phyloP scores from a whole-genome alignment of 2,329 filamentous ascomycete species.

The Aspergillus sp. region DNA sequence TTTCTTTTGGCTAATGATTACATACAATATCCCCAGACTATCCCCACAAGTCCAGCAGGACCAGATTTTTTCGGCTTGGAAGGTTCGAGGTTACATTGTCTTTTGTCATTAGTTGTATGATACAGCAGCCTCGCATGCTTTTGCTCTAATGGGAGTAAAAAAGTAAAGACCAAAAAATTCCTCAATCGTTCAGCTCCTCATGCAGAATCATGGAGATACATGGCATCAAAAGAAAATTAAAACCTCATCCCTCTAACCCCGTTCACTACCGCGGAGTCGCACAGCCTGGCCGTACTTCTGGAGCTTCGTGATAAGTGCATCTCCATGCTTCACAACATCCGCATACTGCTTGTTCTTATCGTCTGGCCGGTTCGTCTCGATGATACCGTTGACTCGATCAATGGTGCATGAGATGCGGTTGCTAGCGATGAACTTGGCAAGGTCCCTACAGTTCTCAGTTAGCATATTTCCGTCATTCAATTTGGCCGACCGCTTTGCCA shows the following conservation, averaged over 20 bases:
- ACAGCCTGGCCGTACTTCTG: conserved; percentile 99
- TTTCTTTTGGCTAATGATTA: background rate
- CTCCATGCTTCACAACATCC: conserved; percentile 94
- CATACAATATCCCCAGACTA: background rate
- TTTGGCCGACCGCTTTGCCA: too few relatives aligned
- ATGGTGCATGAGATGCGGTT: conserved; percentile 95
- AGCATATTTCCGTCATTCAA: background rate
- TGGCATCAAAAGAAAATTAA: conserved; percentile 4
- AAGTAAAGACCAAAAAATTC: conserved; percentile 6
- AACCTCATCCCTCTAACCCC: conserved; percentile 52
- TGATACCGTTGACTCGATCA: conserved; percentile 92
- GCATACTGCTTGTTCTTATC: conserved; percentile 99
- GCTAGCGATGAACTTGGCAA: conserved; percentile 93
- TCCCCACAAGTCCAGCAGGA: conserved; percentile 2
- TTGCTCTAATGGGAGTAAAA: conserved; percentile 9
- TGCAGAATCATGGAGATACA: background rate
- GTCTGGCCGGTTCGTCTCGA: conserved; percentile 95
- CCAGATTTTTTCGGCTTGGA: background rate
- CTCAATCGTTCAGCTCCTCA: background rate
- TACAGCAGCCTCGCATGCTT: conserved; percentile 18
- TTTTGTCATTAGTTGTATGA: conserved; percentile 16
- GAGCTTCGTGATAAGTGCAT: conserved; percentile 96
- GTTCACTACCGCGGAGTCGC: conserved; percentile 86
- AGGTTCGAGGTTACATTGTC: conserved; percentile 7
- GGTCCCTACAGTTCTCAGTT: conserved; percentile 57